Evolutionary conservation across 1,284 basidiomycete species (phyloP), one percentile per base, ranked within the genome.

Genomic region (Tilletia horrida): DNA sequence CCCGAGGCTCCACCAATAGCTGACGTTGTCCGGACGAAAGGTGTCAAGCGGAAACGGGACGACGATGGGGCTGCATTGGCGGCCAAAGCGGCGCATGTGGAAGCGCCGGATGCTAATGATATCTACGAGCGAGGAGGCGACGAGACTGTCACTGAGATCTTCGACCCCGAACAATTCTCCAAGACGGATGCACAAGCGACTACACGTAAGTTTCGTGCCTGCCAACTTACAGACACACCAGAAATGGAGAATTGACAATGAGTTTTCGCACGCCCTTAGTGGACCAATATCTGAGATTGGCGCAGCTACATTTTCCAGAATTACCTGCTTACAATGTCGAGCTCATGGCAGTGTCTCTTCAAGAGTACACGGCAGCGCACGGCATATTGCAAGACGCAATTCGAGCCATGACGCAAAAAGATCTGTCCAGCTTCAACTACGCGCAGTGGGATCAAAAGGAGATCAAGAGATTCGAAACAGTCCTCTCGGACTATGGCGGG

Each of bases 311-410:
- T 7, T 42, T 62, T 40, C 31, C 31, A n/a, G 9, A 27, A 9
- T 8, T 59, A 3, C 70, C 69, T 2, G 65, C 72, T 91, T 82
- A 86, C 88, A 64, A 91, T 88, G 27, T 87, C 87, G 69, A 89
- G 89, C 72, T 90, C 88, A 8, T 86, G 85, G 91, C 93, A 92
- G 91, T 91, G 89, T 90, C 82, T 89, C 91, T 63, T 90, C 91
- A 3, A 90, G 91, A 80, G 88, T 88, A 48, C 85, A 93, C 44
- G 70, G 72, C 57, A 65, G 84, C 85, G 23, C 88, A 86, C 85
- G 92, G 57, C 86, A 93, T 72, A 92, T 92, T 82, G 6, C 67
- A 65, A 35, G 90, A 92, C 3, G 73, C 92, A 88, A 91, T 90
- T 88, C 89, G 88, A 84, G 88, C 87, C 71, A 80, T 85, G n/a